These are phyloP conservation scores for Plasmodium sp. DNA, from an alignment of 169 alveolate genomes.

Conservation along the genomic window DNA sequence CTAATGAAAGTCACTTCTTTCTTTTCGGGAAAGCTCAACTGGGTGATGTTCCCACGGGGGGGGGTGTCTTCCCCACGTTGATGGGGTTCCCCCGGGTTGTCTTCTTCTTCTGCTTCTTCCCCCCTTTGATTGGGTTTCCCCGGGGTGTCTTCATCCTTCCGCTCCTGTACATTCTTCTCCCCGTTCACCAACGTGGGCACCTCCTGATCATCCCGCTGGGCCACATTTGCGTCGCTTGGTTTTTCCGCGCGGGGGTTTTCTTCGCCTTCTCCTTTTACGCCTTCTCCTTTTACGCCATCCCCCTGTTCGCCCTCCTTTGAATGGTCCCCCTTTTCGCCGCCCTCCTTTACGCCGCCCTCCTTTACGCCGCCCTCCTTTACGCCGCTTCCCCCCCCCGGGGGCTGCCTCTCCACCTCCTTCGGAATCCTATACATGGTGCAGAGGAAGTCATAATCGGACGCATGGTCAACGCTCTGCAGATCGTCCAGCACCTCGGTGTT, in stretches of 20 bases:
- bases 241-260: neutral
- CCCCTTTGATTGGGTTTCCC: neutral
- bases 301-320: too few relatives aligned
- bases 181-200: neutral
- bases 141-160: neutral
- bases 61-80: neutral
- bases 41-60: too few relatives aligned
- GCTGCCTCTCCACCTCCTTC: neutral
- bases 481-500: neutral
- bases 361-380: neutral
- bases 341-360: neutral
- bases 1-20: constrained; percentile 29
- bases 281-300: neutral
- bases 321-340: neutral
- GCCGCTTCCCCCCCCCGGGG: neutral
- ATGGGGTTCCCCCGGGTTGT: neutral
- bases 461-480: neutral
- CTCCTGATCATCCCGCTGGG: neutral
- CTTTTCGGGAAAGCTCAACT: neutral
- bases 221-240: neutral
- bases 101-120: neutral
- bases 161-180: neutral
- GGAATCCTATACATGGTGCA: constrained; percentile 59
- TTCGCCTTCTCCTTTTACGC: neutral
- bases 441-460: constrained; percentile 25